A percentile compares a stretch with the other conserved stretches of the same genome.
Conservation (phyloP, 1,284 basidiomycete genomes). For the Apiotrichum mycotoxinovorans region DNA sequence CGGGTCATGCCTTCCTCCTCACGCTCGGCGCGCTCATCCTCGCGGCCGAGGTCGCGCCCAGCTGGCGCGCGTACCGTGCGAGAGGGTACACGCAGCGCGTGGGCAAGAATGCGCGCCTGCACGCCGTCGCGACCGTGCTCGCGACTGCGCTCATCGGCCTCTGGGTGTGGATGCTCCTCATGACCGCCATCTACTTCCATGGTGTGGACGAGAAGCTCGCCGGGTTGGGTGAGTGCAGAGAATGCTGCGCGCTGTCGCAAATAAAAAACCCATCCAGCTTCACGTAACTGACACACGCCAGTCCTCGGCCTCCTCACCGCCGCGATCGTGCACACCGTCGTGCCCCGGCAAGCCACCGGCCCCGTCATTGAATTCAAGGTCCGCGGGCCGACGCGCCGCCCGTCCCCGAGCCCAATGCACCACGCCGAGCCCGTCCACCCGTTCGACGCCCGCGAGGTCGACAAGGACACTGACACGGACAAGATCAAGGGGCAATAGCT, state of each 20-base stretch:
- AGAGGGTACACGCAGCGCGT: neutral
- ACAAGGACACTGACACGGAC: neutral
- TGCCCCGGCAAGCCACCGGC: slow-evolving; percentile 16
- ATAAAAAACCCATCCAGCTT: neutral
- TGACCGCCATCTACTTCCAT: slow-evolving; percentile 89
- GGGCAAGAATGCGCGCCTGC: neutral
- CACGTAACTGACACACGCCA: slow-evolving; percentile 5
- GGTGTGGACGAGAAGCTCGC: slow-evolving; percentile 79
- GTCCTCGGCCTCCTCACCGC: slow-evolving; percentile 27
- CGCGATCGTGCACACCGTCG: slow-evolving; percentile 21
- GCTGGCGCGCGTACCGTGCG: slow-evolving; percentile 23
- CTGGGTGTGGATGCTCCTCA: slow-evolving; percentile 71
- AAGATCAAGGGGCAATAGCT: too few species aligned
- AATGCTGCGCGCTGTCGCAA: too few species aligned
- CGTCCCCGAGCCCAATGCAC: neutral
- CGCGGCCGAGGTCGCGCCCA: slow-evolving; percentile 64
- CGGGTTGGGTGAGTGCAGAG: slow-evolving; percentile 68
- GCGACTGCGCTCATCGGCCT: slow-evolving; percentile 56
- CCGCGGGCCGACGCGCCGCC: slow-evolving; percentile 15
- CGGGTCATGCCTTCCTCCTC: slow-evolving; percentile 89
- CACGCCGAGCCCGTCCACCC: slow-evolving; percentile 2
- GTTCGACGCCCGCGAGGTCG: neutral
- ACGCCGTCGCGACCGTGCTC: slow-evolving; percentile 19
- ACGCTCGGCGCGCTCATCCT: slow-evolving; percentile 78
- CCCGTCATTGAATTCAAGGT: slow-evolving; percentile 24